These are phyloP conservation scores for Peronospora destructor DNA, from an alignment of 352 stramenopile species.

Conservation along the genomic window DNA sequence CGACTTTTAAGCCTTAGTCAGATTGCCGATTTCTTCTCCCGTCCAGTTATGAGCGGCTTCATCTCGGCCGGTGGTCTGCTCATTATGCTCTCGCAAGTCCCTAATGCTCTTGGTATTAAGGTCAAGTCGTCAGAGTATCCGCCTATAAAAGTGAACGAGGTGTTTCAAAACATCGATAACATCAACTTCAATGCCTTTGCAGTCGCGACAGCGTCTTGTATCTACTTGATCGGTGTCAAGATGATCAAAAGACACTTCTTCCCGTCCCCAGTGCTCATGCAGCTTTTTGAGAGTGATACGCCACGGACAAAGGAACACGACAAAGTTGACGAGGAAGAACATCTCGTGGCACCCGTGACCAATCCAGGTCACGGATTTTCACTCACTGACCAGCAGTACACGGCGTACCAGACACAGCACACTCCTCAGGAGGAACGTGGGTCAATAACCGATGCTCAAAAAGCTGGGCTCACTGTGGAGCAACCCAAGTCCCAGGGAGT, in stretches of 20 bases:
- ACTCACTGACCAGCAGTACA: conserved; percentile 11
- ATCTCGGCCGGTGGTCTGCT: conserved; percentile 15
- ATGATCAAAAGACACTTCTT: conserved; percentile 13
- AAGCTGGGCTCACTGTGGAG: neutral
- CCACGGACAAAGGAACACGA: conserved; percentile 3
- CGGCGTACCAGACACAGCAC: conserved; percentile 11
- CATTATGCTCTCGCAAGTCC: conserved; percentile 18
- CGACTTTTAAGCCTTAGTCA: conserved; percentile 14
- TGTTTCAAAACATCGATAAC: conserved; percentile 6
- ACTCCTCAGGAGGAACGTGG: conserved; percentile 13
- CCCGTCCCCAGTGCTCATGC: conserved; percentile 12
- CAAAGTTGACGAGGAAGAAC: conserved; percentile 11
- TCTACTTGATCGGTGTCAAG: conserved; percentile 12
- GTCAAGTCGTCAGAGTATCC: conserved; percentile 16
- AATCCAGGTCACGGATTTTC: conserved; percentile 13
- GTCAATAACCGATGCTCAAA: conserved; percentile 3
- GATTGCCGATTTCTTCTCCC: conserved; percentile 18
- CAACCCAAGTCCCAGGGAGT: conserved; percentile 4
- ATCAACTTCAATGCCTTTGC: conserved; percentile 16
- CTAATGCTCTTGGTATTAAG: conserved; percentile 15
- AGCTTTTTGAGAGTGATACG: conserved; percentile 11
- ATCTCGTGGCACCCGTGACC: neutral
- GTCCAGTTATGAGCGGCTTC: conserved; percentile 17
- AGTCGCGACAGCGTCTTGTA: conserved; percentile 5
- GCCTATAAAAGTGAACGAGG: conserved; percentile 10